phyloP scores from a whole-genome alignment of 228 moss, liverwort and hornwort species.

The Sphagnum fallax region DNA sequence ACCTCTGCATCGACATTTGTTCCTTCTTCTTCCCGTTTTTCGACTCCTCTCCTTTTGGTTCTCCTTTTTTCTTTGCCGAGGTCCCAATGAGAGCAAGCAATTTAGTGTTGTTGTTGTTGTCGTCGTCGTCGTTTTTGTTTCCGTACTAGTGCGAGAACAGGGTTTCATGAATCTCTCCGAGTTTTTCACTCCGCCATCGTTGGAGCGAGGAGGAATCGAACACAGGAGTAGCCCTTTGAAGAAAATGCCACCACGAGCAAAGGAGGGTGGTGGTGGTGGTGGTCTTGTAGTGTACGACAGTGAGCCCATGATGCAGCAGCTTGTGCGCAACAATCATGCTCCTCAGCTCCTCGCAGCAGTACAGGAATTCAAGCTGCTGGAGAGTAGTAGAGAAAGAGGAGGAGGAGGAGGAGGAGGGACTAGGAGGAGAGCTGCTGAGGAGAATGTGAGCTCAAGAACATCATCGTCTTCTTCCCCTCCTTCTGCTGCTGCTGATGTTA shows the following conservation, averaged over 20 bases:
- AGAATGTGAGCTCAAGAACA: slow-evolving; percentile 16
- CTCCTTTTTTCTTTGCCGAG: too few species aligned
- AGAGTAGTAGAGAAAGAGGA: slow-evolving; percentile 6
- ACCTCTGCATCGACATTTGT: neutral
- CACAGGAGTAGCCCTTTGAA: neutral
- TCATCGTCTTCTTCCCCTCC: neutral
- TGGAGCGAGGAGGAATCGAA: slow-evolving; percentile 15
- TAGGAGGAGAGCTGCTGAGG: slow-evolving; percentile 9
- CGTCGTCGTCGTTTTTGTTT: too few species aligned
- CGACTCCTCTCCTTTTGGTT: too few species aligned
- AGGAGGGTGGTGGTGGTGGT: slow-evolving; percentile 21
- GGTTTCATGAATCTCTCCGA: slow-evolving; percentile 34
- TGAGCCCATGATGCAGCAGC: slow-evolving; percentile 18
- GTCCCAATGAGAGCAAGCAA: too few species aligned
- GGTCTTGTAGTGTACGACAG: slow-evolving; percentile 6
- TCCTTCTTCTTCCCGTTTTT: neutral
- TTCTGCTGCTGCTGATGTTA: slow-evolving; percentile 35
- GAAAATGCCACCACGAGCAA: slow-evolving; percentile 53
- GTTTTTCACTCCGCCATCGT: slow-evolving; percentile 24
- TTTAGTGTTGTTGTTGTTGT: too few species aligned
- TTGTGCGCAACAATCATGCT: neutral
- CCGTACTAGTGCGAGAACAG: too few species aligned
- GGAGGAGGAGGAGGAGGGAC: neutral
- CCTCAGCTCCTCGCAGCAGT: slow-evolving; percentile 3
- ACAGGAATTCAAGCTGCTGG: slow-evolving; percentile 5